A percentile compares a stretch with the other conserved stretches of the same genome.
Conservation (phyloP, 1,139 yeast species). For the Wickerhamomyces sp. region DNA sequence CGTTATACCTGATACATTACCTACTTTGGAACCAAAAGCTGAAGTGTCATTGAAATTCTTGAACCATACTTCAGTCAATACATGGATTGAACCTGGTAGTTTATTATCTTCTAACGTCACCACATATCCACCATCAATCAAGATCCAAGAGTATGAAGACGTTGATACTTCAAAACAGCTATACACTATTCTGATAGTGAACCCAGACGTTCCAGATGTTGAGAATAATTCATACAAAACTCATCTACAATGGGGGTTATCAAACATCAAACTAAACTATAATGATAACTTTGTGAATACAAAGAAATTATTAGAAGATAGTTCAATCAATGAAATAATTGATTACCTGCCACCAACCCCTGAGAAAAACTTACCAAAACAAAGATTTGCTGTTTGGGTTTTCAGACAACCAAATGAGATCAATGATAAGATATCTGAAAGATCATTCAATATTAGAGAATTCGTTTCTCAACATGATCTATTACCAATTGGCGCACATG, state of each 20-base stretch:
- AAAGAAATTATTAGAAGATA: conserved; percentile 24
- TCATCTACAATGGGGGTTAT: conserved; percentile 72
- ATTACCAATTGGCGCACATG: conserved; percentile 82
- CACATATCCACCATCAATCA: conserved; percentile 66
- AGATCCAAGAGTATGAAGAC: conserved; percentile 69
- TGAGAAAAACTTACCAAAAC: conserved; percentile 78
- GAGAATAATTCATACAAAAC: conserved; percentile 65
- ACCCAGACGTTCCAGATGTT: conserved; percentile 89
- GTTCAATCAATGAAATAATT: conserved; percentile 38
- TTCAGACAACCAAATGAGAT: conserved; percentile 56
- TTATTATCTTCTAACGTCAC: conserved; percentile 71
- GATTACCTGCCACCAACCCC: conserved; percentile 85
- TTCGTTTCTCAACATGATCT: conserved; percentile 56
- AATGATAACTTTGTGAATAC: conserved; percentile 57
- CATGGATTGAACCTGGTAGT: conserved; percentile 78
- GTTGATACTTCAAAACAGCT: conserved; percentile 37
- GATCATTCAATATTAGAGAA: conserved; percentile 65
- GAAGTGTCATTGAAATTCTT: conserved; percentile 72
- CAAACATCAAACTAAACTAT: conserved; percentile 60
- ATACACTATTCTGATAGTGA: conserved; percentile 77
- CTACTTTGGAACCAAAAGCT: conserved; percentile 80
- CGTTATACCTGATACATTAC: conserved; percentile 90
- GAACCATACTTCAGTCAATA: conserved; percentile 57
- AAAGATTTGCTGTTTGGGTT: conserved; percentile 88
- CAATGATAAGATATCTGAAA: conserved; percentile 21